Percentiles rank a stretch among this genome's conserved stretches.
These are phyloP conservation scores for Amorphotheca resinae DNA, from an alignment of 495 filamentous ascomycete genomes.

Conservation along the genomic window DNA sequence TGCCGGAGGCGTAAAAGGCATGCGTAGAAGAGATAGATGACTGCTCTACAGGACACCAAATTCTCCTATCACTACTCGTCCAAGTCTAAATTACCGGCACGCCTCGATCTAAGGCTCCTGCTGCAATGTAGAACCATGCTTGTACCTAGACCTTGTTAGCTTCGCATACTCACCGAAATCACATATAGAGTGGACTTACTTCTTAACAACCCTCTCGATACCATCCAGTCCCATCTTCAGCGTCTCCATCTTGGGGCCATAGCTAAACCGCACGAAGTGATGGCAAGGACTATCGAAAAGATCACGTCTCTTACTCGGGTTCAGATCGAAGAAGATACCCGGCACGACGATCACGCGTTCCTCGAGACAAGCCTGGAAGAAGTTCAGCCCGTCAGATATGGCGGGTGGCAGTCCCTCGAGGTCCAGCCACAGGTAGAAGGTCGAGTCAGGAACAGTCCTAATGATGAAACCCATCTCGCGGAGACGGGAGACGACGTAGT, in stretches of 20 bases:
- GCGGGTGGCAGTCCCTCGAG: constrained; percentile 52
- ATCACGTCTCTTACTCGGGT: constrained; percentile 79
- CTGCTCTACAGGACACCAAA: too few relatives aligned
- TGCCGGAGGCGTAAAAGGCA: too few relatives aligned
- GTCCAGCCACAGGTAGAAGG: constrained; percentile 85
- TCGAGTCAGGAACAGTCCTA: constrained; percentile 69
- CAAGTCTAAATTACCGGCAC: too few relatives aligned
- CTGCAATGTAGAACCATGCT: too few relatives aligned
- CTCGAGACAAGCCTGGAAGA: constrained; percentile 84
- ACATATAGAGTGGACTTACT: constrained; percentile 34
- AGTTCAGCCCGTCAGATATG: constrained; percentile 87
- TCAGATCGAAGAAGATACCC: constrained; percentile 86
- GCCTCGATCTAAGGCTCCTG: too few relatives aligned
- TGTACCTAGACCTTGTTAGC: too few relatives aligned
- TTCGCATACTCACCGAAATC: too few relatives aligned
- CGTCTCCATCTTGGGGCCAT: constrained; percentile 82
- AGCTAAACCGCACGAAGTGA: constrained; percentile 85
- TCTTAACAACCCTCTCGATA: constrained; percentile 71
- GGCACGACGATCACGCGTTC: constrained; percentile 94
- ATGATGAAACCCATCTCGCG: constrained; percentile 73
- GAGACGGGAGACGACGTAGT: constrained; percentile 72
- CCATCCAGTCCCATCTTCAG: constrained; percentile 76
- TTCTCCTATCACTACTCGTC: too few relatives aligned
- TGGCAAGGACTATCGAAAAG: constrained; percentile 93
- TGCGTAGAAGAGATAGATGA: too few relatives aligned